Base-by-base conservation (phyloP, 176 grass and related monocot genomes). In the Secale cereale region DNA sequence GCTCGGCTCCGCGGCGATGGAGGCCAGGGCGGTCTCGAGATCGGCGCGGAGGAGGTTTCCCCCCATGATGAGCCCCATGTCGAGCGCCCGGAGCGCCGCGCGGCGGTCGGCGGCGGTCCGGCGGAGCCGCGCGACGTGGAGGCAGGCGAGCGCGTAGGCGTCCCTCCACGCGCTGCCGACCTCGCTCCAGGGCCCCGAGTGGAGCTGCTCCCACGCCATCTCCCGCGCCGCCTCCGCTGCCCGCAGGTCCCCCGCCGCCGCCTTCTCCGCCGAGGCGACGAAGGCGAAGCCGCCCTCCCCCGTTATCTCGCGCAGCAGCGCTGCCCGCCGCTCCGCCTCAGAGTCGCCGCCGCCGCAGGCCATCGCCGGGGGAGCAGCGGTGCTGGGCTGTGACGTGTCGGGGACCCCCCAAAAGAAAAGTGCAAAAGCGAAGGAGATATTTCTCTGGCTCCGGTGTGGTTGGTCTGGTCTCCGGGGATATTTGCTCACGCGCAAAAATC, bases 141-240 rank as follows among this genome's bases (percentile, higher is more conserved):
- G 90, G 87, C 95, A 98, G 43, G 95, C 82, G 86, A 98, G 92
- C 56, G 91, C 91, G 86, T 98, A 98, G 63, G 95, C 95, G 70
- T 95, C 95, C 86, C 93, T 50, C 95, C 95, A 98, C 0, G 89
- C 78, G 39, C 62, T 16, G 41, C 85, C 91, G 17, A 98, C 93
- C 80, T 93, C 87, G 85, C 78, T 79, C 91, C 95, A 95, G 6
- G 93, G 95, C 10, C 95, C 93, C 20, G 87, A 93, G 91, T 98
- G 95, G 36, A 98, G 93, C 80, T 98, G 95, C 91, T 95, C 95
- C 95, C 95, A 95, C 20, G 93, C 93, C 91, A 98, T 98, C 91
- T 95, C 95, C 35, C 91, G 87, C 65, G 95, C 91, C 54, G 89
- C 95, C 93, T 98, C 93, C 56, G 91, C 95, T 32, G 93, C 91